Base-by-base conservation (phyloP, 495 filamentous ascomycete species). In the Podospora bellae-mahoneyi region DNA sequence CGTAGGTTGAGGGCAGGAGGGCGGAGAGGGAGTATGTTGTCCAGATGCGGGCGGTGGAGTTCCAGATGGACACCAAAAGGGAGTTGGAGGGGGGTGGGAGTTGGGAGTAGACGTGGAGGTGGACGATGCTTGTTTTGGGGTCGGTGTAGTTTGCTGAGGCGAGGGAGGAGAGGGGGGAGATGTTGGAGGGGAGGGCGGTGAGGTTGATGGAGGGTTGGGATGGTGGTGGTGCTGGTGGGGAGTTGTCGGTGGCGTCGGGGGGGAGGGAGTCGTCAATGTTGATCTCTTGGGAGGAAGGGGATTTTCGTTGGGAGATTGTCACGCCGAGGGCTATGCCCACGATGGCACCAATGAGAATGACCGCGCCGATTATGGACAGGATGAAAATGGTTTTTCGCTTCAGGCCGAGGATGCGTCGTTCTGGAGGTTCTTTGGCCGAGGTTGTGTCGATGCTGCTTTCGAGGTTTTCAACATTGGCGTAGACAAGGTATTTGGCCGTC, bases 31-130 rank as follows among this genome's bases (percentile, higher is more conserved):
- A 58, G 55, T 19, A 19, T 4, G 55, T 58, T 20, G 3, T 4
- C 16, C 55, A 58, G 55, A 26, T 3, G 18, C 55, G 13, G 4
- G n/a, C 15, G 3, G 55, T 5, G 18, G n/a, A 20, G 55, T 58
- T 26, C 55, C 55, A 58, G 15, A 18, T 5, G 15, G 55, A 58
- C 18, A 58, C n/a, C 4, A 58, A 3, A 5, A 58, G 23, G 23
- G 55, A 19, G 55, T 58, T 58, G 13, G 15, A 20, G 13, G 55
- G n/a, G 55, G n/a, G 6, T 3, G 55, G n/a, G 18, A 9, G 6
- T 23, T 58, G 55, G n/a, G 55, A 20, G n/a, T 58, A 58, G n/a
- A 58, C 55, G 23, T 58, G 23, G 23, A 58, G 55, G 55, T 58
- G 55, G 39, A 48, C 9, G 55, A 58, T 23, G 55, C 2, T 10